Evolutionary conservation across 768 basidiomycete species (phyloP).

Genomic region (Tylopilus rubrobrunneus): DNA sequence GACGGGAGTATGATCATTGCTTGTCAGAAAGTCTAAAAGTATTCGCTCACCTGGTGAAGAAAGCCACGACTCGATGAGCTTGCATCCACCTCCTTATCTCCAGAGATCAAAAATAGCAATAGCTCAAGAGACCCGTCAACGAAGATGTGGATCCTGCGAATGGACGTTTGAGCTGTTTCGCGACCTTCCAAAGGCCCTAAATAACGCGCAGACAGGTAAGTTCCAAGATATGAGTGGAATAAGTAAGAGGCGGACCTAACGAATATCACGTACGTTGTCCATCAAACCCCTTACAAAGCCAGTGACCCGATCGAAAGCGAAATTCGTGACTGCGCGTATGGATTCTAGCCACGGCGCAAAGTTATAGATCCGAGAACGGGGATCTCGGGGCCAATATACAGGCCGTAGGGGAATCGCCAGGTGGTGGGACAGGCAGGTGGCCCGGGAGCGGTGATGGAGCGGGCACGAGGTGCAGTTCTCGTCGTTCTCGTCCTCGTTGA

Average conservation of each 20-base stretch:
- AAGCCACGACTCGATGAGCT: constrained; percentile 60
- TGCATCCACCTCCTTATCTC: constrained; percentile 62
- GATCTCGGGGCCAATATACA: constrained; percentile 86
- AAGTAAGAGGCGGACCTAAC: not conserved
- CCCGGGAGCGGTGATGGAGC: too few relatives aligned
- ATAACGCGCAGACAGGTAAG: not conserved
- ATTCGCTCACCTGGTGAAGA: constrained; percentile 42
- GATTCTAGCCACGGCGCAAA: constrained; percentile 68
- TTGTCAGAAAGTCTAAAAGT: not conserved
- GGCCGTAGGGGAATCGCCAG: too few relatives aligned
- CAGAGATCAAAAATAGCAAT: constrained; percentile 84
- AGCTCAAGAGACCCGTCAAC: constrained; percentile 74
- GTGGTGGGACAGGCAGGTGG: too few relatives aligned
- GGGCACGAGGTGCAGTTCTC: too few relatives aligned
- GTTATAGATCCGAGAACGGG: constrained; percentile 81
- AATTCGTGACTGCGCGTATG: constrained; percentile 75
- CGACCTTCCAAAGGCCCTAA: constrained; percentile 65
- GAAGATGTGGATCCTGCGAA: constrained; percentile 92
- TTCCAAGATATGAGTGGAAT: not conserved
- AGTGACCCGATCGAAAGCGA: constrained; percentile 76
- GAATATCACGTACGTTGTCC: constrained; percentile 51
- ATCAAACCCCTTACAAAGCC: constrained; percentile 75
- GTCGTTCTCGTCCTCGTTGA: too few relatives aligned
- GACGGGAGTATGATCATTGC: too few relatives aligned
- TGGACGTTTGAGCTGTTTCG: constrained; percentile 49